These are phyloP conservation scores for Anisodus acutangulus DNA, from an alignment of 257 asterid genomes.

Conservation along the genomic window DNA sequence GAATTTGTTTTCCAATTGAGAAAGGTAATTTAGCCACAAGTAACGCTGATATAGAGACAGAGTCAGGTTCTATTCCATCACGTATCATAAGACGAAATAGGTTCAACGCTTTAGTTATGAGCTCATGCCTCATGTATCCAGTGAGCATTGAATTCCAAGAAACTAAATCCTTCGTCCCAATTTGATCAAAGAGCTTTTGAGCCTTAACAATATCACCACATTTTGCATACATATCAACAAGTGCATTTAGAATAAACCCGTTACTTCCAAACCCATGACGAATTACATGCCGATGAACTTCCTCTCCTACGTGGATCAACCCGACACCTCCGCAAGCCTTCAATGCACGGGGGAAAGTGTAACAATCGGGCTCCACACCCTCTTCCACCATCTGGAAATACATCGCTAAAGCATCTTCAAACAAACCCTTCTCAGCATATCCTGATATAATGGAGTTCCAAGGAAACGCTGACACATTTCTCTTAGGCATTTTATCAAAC, in stretches of 20 bases:
- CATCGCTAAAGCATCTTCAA: slow-evolving; percentile 84
- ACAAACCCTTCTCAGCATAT: slow-evolving; percentile 59
- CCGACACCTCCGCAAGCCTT: slow-evolving; percentile 89
- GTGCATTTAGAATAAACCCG: slow-evolving; percentile 62
- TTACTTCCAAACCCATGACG: slow-evolving; percentile 60
- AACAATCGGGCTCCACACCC: slow-evolving; percentile 70
- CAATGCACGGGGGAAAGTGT: slow-evolving; percentile 84
- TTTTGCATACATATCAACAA: slow-evolving; percentile 80
- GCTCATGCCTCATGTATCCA: slow-evolving; percentile 70
- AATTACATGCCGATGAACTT: slow-evolving; percentile 74
- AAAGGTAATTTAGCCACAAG: slow-evolving; percentile 43
- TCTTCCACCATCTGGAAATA: slow-evolving; percentile 94
- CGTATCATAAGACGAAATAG: slow-evolving; percentile 51
- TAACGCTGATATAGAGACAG: slow-evolving; percentile 61
- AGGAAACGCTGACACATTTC: slow-evolving; percentile 64
- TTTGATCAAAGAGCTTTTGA: slow-evolving; percentile 55
- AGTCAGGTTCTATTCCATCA: slow-evolving; percentile 59
- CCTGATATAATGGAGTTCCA: slow-evolving; percentile 92
- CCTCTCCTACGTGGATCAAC: slow-evolving; percentile 68
- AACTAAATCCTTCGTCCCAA: slow-evolving; percentile 58
- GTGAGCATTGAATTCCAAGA: slow-evolving; percentile 83
- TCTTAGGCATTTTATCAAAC: slow-evolving; percentile 77
- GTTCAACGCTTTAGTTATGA: slow-evolving; percentile 50
- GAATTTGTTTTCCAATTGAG: slow-evolving; percentile 57
- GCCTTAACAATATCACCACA: slow-evolving; percentile 81